These are phyloP conservation scores for Polyplosphaeria fusca DNA, from an alignment of 495 filamentous ascomycete genomes.

Conservation along the genomic window DNA sequence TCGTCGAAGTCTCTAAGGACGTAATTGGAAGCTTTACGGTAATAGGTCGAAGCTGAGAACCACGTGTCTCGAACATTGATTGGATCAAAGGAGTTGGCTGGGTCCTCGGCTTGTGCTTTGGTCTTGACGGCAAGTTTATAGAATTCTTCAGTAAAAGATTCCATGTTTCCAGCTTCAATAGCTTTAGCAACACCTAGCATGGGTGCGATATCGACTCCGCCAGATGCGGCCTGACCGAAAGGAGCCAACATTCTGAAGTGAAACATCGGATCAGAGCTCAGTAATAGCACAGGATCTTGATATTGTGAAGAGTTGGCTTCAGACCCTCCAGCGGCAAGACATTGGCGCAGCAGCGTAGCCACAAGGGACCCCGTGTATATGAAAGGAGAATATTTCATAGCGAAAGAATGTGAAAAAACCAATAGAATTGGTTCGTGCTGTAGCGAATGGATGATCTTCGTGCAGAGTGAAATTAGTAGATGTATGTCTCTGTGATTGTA, in stretches of 20 bases:
- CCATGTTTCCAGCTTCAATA: constrained; percentile 42
- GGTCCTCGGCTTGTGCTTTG: constrained; percentile 14
- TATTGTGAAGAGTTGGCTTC: constrained; percentile 23
- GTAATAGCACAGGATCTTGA: not conserved
- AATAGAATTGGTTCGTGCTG: no score
- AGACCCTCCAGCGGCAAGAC: no score
- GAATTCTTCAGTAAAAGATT: constrained; percentile 40
- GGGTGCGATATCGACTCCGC: constrained; percentile 40
- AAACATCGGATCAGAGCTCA: not conserved
- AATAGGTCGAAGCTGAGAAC: constrained; percentile 46
- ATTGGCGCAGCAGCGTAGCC: no score
- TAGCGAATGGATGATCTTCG: no score
- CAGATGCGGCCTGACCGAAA: not conserved
- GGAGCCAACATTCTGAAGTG: not conserved
- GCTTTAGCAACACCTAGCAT: constrained; percentile 40
- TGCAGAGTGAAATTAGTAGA: no score
- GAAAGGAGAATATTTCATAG: no score
- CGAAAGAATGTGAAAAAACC: no score
- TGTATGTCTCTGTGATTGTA: no score
- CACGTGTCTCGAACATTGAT: constrained; percentile 40
- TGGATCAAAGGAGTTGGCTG: constrained; percentile 28
- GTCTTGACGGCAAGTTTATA: constrained; percentile 34
- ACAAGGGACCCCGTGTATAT: no score
- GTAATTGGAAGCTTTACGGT: constrained; percentile 46
- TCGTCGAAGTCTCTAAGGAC: constrained; percentile 45